Conservation (phyloP, 192 early-diverging fungal genomes). For the Rhizophagus clarus region DNA sequence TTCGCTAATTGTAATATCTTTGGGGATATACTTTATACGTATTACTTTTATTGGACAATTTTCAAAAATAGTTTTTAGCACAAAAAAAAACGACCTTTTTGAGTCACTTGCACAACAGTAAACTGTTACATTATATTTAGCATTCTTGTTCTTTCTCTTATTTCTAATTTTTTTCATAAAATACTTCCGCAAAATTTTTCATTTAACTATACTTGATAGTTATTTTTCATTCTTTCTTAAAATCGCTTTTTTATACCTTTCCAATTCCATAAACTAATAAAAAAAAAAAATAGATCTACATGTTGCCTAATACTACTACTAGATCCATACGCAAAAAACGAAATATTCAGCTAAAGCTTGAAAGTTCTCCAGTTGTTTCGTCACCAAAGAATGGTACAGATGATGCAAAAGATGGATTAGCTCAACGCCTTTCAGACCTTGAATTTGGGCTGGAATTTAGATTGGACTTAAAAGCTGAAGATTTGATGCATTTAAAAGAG, state of each 20-base stretch:
- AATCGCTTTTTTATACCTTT: not conserved
- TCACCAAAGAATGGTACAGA: not conserved
- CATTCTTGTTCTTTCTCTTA: too few species aligned
- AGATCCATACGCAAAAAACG: constrained; percentile 52
- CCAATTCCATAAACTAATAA: not conserved
- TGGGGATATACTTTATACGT: too few species aligned
- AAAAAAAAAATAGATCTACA: not conserved
- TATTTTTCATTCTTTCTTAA: not conserved
- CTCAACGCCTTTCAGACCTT: constrained; percentile 50
- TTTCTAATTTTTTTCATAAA: too few species aligned
- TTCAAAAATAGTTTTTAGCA: too few species aligned
- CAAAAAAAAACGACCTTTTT: too few species aligned
- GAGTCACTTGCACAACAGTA: too few species aligned
- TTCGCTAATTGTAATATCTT: too few species aligned
- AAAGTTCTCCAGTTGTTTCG: constrained; percentile 43
- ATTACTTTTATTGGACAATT: too few species aligned
- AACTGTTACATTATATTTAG: too few species aligned
- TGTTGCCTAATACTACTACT: not conserved
- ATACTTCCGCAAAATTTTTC: too few species aligned
- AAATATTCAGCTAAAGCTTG: constrained; percentile 53
- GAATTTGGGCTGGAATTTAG: constrained; percentile 74
- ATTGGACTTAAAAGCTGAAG: constrained; percentile 78
- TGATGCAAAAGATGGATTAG: constrained; percentile 33
- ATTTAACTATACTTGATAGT: too few species aligned
- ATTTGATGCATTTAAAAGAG: constrained; percentile 75